Percentiles rank a stretch among this genome's conserved stretches.
Evolutionary conservation across 768 basidiomycete genomes (phyloP).

Genomic region (Calocybe indica): DNA sequence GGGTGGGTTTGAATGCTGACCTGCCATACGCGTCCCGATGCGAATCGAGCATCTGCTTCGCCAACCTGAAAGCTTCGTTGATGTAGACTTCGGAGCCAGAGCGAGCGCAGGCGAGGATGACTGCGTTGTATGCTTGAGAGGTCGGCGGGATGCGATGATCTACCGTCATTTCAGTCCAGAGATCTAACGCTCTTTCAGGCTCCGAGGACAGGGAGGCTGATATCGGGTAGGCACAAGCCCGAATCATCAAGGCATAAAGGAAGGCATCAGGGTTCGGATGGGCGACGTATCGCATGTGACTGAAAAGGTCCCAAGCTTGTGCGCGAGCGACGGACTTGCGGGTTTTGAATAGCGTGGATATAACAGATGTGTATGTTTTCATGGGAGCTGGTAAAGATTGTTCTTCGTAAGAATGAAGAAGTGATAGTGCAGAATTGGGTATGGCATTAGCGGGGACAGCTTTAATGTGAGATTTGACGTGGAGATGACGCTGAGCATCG

Average conservation of each 20-base stretch:
- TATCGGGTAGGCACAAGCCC: constrained; percentile 63
- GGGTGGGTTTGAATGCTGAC: constrained; percentile 54
- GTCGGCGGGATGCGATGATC: constrained; percentile 63
- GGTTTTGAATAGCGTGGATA: constrained; percentile 49
- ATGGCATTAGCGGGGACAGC: constrained; percentile 40
- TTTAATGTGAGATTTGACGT: constrained; percentile 62
- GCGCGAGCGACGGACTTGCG: constrained; percentile 41
- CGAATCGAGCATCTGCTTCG: constrained; percentile 81
- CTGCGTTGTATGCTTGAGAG: constrained; percentile 67
- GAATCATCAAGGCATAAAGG: constrained; percentile 84
- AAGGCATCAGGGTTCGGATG: constrained; percentile 62
- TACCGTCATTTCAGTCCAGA: constrained; percentile 89
- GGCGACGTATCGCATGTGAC: constrained; percentile 95
- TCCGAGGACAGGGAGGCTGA: constrained; percentile 49
- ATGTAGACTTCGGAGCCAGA: constrained; percentile 60
- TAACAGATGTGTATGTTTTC: constrained; percentile 65
- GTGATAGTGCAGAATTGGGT: constrained; percentile 55
- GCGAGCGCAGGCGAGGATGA: constrained; percentile 76
- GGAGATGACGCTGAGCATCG: constrained; percentile 59
- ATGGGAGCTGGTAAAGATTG: constrained; percentile 61
- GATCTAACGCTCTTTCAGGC: constrained; percentile 87
- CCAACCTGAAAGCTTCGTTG: constrained; percentile 77
- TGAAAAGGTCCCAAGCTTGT: constrained; percentile 88
- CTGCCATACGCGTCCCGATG: constrained; percentile 59
- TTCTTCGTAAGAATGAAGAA: constrained; percentile 71